Base-by-base conservation (phyloP, 1,139 yeast genomes). In the Blastobotrys indianensis region DNA sequence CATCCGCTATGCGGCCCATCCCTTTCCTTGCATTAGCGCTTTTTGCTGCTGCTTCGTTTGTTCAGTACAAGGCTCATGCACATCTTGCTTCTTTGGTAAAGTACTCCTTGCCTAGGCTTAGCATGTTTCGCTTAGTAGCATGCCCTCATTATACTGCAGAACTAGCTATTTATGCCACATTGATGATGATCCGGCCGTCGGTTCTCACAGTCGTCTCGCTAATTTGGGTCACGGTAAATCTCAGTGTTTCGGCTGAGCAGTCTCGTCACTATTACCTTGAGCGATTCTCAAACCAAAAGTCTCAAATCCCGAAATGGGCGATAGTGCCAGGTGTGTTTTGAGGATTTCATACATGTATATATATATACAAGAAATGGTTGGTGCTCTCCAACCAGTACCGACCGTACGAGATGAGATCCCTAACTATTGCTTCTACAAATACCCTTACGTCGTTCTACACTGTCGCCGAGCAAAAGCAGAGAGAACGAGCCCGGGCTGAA, bases 61-160 rank as follows among this genome's bases (percentile, higher is more conserved):
- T 75, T 52, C 97, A 90, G 63, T 70, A 59, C 52, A 54, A 54
- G 17, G 76, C 77, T 56, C 97, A 90, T 62, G 48, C 51, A 4
- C 76, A 80, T 51, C 69, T 90, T 48, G 74, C 94, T 0, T 54
- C 64, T 3, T 68, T 87, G 36, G 67, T 67, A 17, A 88, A 88
- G 62, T 90, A 90, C 63, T 69, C 80, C 0, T 59, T 77, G 31
- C 97, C 97, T 0, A 59, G 60, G 0, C 63, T 63, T 35, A 73
- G 81, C 1, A 58, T 79, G 41, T 82, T 86, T 61, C 63, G 63
- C 35, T 57, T 59, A 11, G 72, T 77, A 1, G 73, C 83, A 10
- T 82, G 88, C 56, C 90, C 97, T 0, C 97, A 90, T 62, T 90
- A 88, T 57, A 68, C 82, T 13, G 85, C 84, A 55, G 97, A 90